Evolutionary conservation across 345 rosid genomes (phyloP), one percentile per base, ranked within the genome.

Genomic region (Lenwebbia sp.): DNA sequence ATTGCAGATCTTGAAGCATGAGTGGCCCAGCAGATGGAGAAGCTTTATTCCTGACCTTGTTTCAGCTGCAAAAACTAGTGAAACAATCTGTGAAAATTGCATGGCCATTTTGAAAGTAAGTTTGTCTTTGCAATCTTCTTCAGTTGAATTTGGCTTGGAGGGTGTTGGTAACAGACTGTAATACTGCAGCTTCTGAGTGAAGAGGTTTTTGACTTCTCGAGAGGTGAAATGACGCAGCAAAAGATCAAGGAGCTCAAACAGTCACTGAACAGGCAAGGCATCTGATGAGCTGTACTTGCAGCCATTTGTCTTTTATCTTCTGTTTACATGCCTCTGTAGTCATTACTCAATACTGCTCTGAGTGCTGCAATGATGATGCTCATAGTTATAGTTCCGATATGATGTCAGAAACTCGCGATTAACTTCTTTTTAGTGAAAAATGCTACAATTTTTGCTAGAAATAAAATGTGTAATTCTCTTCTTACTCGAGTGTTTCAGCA

Each of bases 81-180:
- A 98, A 98, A 98, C 99, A 70, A 94, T 98, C 88, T 98, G 99
- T 81, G 99, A 96, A 88, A 98, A 98, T 91, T 98, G 99, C 96
- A 98, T 98, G 99, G 92, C 90, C 26, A 98, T 98, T 88, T 87
- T 98, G 87, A 98, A 98, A 93, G 99, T 95, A 90, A 89, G 94
- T 85, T 26, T 60, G 6, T 57, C 28, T 37, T 30, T 57, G 55
- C 44, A 28, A 49, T 53, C 86, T 84, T 86, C 81, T 70, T 70
- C 26, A 84, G 82, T 76, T 62, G 74, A 49, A 58, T 47, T 26
- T 25, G 74, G 30, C 21, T 49, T 62, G 53, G 53, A 21, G 26
- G 53, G 51, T 17, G 14, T 23, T 52, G 23, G 14, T 52, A 82
- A 82, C 41, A 4, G 53, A 44, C 60, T 83, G 57, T 52, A 9